These are phyloP conservation scores for Tuctoria greenei DNA, from an alignment of 176 grass and related monocot species.

Conservation along the genomic window DNA sequence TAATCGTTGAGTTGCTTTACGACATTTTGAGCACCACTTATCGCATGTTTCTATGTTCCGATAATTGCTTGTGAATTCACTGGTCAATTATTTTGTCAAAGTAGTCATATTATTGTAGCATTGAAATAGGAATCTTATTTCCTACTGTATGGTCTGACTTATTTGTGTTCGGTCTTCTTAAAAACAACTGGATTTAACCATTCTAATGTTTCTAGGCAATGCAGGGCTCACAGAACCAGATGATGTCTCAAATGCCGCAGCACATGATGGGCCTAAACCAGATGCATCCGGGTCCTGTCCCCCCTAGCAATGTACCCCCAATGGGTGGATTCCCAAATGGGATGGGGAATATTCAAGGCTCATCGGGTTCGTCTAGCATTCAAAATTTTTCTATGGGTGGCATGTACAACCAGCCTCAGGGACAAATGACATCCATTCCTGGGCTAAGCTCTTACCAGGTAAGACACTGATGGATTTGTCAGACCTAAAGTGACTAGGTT, in stretches of 20 bases:
- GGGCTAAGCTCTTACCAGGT: constrained; percentile 83
- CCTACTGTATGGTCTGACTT: background rate
- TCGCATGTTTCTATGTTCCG: background rate
- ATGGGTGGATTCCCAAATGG: constrained; percentile 77
- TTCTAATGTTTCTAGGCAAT: constrained; percentile 48
- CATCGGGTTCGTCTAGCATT: constrained; percentile 53
- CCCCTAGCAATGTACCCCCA: constrained; percentile 56
- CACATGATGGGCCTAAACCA: constrained; percentile 81
- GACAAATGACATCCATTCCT: constrained; percentile 73
- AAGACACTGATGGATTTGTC: background rate
- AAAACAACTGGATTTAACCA: background rate
- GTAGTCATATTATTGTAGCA: background rate
- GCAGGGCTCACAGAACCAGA: constrained; percentile 78
- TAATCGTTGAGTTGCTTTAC: background rate
- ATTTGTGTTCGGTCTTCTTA: background rate
- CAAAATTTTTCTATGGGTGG: constrained; percentile 80
- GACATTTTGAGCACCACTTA: background rate
- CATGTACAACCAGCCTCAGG: constrained; percentile 75
- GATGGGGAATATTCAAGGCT: constrained; percentile 69
- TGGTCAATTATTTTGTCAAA: background rate
- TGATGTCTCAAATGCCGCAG: constrained; percentile 80
- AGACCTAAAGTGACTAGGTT: background rate
- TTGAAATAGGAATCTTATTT: background rate
- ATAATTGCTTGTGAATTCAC: background rate
- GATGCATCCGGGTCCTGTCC: constrained; percentile 54